Percentiles rank a stretch among this genome's conserved stretches.
phyloP scores from a whole-genome alignment of 2,329 filamentous ascomycete species.

The Rugonectria rugulosa region DNA sequence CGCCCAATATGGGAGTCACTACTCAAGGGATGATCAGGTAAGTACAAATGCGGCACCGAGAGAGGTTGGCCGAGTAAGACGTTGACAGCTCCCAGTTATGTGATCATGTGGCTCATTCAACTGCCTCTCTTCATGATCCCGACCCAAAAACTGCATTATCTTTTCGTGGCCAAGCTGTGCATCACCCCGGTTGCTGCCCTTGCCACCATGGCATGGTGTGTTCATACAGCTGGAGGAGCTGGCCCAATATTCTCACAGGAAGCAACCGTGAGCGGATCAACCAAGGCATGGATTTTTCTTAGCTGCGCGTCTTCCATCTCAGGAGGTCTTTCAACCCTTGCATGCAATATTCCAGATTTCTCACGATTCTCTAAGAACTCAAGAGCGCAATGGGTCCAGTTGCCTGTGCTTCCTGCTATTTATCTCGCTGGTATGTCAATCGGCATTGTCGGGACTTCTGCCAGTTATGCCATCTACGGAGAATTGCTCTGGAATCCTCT shows the following conservation, averaged over 20 bases:
- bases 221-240: not conserved
- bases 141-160: conserved; percentile 4
- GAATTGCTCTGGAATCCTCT: conserved; percentile 6
- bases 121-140: conserved; percentile 1
- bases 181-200: not conserved
- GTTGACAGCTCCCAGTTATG: no score
- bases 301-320: no score
- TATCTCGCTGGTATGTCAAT: not conserved
- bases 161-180: conserved; percentile 3
- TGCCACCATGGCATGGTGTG: not conserved
- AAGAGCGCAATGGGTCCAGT: no score
- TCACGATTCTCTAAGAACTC: conserved; percentile 9
- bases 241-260: conserved; percentile 9
- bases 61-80: no score
- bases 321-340: no score
- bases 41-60: no score
- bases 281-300: no score
- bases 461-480: not conserved
- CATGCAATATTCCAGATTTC: conserved; percentile 12
- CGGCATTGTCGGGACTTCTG: conserved; percentile 6
- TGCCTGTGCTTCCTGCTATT: conserved; percentile 2
- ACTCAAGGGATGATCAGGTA: not conserved
- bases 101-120: conserved; percentile 5
- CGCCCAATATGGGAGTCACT: conserved; percentile 3
- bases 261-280: no score